Conservation (phyloP, 2,329 filamentous ascomycete genomes). For the Diaporthe eres region DNA sequence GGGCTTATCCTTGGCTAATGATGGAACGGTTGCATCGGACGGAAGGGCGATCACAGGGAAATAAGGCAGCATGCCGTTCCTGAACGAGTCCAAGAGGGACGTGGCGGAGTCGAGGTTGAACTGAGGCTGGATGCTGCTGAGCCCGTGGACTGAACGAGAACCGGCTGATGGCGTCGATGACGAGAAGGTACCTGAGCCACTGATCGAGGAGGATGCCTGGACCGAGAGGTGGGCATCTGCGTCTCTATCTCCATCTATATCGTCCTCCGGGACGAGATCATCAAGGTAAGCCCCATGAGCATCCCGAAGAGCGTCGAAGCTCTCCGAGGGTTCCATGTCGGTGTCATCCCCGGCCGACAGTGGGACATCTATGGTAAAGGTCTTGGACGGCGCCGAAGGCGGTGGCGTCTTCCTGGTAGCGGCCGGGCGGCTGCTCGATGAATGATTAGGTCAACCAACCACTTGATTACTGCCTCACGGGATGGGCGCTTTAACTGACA, state of each 20-base stretch:
- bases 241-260: conserved; percentile 37
- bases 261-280: conserved; percentile 43
- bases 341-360: conserved; percentile 57
- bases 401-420: conserved; percentile 47
- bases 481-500: conserved; percentile 53
- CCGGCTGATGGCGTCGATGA: conserved; percentile 49
- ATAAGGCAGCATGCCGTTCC: conserved; percentile 55
- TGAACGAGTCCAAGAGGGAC: conserved; percentile 60
- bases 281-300: conserved; percentile 60
- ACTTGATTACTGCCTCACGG: background rate
- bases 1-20: conserved; percentile 61
- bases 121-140: conserved; percentile 60
- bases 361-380: conserved; percentile 67
- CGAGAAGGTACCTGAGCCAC: conserved; percentile 42
- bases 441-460: background rate
- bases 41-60: conserved; percentile 61
- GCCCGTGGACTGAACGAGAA: conserved; percentile 51
- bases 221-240: conserved; percentile 31
- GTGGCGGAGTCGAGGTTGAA: conserved; percentile 70
- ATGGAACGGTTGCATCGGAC: conserved; percentile 57
- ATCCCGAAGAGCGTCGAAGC: conserved; percentile 59
- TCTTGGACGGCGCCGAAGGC: conserved; percentile 61
- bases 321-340: conserved; percentile 46
- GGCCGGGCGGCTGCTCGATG: conserved; percentile 33
- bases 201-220: conserved; percentile 42